Conservation (phyloP, 2,329 filamentous ascomycete species). For the Atkinsonella texensis region DNA sequence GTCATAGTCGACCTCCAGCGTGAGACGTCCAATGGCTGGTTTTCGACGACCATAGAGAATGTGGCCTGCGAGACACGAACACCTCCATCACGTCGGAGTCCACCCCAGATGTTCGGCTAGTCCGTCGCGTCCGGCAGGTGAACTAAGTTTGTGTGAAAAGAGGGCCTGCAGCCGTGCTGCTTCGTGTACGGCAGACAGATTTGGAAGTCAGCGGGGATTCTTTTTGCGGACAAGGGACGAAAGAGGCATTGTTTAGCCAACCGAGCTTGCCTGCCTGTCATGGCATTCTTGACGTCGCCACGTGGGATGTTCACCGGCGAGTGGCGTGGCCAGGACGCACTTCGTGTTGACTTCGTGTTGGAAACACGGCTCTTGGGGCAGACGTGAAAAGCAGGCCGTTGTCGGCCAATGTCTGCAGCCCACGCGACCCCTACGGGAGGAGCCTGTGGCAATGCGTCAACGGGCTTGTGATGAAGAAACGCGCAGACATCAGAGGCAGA, state of each 20-base stretch:
- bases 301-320: background rate
- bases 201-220: background rate
- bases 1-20: background rate
- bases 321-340: background rate
- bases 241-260: background rate
- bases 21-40: background rate
- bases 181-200: background rate
- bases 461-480: slow-evolving; percentile 1
- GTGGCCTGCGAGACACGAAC: background rate
- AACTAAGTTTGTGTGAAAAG: background rate
- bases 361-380: slow-evolving; percentile 3
- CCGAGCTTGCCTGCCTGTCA: background rate
- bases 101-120: background rate
- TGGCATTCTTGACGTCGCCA: background rate
- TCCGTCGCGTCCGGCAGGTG: background rate
- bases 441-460: slow-evolving; percentile 15
- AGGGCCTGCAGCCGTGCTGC: background rate
- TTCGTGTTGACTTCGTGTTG: no score
- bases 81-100: slow-evolving; percentile 3
- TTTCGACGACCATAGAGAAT: background rate
- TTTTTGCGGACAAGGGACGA: background rate
- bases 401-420: slow-evolving; percentile 21
- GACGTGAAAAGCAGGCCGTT: background rate
- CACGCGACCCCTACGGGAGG: slow-evolving; percentile 16
- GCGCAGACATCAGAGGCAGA: slow-evolving; percentile 7